Percentiles rank a stretch among this genome's conserved stretches.
These are phyloP conservation scores for Phytopythium chamaehyphon DNA, from an alignment of 352 stramenopile species.

Conservation along the genomic window DNA sequence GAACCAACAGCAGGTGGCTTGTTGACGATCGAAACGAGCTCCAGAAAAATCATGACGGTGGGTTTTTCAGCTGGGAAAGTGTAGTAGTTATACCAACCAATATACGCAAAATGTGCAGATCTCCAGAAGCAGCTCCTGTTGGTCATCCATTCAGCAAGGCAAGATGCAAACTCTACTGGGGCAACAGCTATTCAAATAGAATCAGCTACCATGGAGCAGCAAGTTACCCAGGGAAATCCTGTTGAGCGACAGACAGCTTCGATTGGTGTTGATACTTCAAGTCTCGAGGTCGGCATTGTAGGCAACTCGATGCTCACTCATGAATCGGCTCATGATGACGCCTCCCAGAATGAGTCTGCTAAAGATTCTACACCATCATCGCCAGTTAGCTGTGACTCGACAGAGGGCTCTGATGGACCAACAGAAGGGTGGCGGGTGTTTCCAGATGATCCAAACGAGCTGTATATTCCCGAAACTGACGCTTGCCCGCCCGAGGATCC, in stretches of 20 bases:
- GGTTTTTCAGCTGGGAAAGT: no score
- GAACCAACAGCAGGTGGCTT: no score
- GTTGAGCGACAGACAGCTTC: no score
- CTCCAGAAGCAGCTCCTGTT: conserved; percentile 3
- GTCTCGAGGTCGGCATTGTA: no score
- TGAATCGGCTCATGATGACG: background rate
- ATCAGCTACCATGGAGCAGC: no score
- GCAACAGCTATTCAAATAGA: no score
- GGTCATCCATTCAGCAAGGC: background rate
- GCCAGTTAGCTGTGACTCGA: background rate
- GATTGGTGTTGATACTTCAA: no score
- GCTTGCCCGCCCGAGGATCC: background rate
- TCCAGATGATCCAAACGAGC: conserved; percentile 1
- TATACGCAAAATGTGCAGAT: no score
- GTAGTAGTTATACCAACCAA: no score
- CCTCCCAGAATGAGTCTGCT: background rate
- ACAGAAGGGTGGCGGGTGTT: conserved; percentile 3
- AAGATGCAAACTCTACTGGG: background rate
- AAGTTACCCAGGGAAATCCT: no score
- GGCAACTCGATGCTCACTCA: no score
- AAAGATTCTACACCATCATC: background rate
- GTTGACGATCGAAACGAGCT: conserved; percentile 19
- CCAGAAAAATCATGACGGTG: conserved; percentile 15
- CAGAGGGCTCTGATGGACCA: conserved; percentile 2
- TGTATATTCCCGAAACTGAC: conserved; percentile 4